Conservation (phyloP, 75 land plant genomes). For the Pinus tabuliformis region DNA sequence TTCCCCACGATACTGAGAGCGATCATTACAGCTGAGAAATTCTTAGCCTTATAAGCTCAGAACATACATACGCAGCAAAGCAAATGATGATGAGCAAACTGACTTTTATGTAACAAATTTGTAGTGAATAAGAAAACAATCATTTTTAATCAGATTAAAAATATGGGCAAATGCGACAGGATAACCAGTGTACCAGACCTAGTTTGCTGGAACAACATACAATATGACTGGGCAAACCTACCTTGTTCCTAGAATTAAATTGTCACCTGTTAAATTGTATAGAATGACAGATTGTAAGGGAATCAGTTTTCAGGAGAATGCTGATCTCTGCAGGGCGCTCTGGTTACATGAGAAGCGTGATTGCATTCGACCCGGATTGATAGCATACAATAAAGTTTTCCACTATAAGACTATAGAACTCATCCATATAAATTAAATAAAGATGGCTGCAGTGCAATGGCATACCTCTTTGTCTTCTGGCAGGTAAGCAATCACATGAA, state of each 20-base stretch:
- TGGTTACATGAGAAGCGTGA: neutral
- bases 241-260: neutral
- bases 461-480: conserved; percentile 6
- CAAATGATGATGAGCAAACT: neutral
- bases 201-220: neutral
- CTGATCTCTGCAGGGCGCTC: neutral
- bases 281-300: neutral
- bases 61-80: neutral
- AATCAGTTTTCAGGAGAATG: too few relatives aligned
- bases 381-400: neutral
- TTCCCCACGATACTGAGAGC: neutral
- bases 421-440: neutral
- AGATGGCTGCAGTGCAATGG: neutral
- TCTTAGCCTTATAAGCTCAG: neutral
- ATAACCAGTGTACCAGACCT: neutral
- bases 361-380: neutral
- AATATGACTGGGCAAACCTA: neutral
- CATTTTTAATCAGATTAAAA: too few relatives aligned
- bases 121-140: too few relatives aligned
- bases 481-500: neutral
- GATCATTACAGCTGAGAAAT: neutral
- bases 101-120: neutral
- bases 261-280: neutral
- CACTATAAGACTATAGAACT: neutral
- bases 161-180: neutral